Percentiles rank a stretch among this genome's conserved stretches.
phyloP scores from a whole-genome alignment of 495 filamentous ascomycete species.

The Penicillium herquei region DNA sequence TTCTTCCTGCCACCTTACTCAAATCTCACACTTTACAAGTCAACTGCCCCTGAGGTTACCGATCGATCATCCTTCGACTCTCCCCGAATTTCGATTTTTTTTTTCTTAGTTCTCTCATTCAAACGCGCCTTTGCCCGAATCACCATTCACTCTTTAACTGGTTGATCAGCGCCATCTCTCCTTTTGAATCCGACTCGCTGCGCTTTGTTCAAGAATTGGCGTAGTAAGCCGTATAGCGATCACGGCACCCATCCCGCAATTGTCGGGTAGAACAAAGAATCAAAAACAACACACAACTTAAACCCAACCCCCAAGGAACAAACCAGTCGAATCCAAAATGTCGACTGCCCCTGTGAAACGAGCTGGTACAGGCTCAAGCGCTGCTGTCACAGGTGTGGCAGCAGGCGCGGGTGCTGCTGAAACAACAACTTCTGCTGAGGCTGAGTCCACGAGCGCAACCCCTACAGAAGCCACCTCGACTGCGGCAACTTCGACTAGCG shows the following conservation, averaged over 20 bases:
- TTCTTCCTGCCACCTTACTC: neutral
- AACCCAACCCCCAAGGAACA: neutral
- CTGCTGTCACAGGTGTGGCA: neutral
- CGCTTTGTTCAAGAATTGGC: neutral
- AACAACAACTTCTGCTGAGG: neutral
- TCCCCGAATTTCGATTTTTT: neutral
- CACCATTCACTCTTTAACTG: constrained; percentile 20
- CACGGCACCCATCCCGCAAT: neutral
- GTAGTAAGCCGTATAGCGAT: neutral
- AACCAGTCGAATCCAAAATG: neutral
- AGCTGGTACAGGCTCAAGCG: neutral
- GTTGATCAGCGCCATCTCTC: neutral
- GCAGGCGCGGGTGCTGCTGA: neutral
- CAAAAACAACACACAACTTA: neutral
- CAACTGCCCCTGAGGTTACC: neutral
- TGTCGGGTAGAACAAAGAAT: neutral
- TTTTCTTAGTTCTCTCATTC: constrained; percentile 2
- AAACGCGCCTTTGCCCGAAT: constrained; percentile 11
- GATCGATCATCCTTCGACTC: neutral
- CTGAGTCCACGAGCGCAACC: neutral
- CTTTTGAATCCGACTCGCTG: neutral
- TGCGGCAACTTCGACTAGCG: constrained; percentile 16
- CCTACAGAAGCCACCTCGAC: neutral
- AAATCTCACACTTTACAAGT: neutral
- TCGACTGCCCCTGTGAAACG: neutral